These are phyloP conservation scores for Penicillium arizonense DNA, from an alignment of 495 filamentous ascomycete species.

Conservation along the genomic window DNA sequence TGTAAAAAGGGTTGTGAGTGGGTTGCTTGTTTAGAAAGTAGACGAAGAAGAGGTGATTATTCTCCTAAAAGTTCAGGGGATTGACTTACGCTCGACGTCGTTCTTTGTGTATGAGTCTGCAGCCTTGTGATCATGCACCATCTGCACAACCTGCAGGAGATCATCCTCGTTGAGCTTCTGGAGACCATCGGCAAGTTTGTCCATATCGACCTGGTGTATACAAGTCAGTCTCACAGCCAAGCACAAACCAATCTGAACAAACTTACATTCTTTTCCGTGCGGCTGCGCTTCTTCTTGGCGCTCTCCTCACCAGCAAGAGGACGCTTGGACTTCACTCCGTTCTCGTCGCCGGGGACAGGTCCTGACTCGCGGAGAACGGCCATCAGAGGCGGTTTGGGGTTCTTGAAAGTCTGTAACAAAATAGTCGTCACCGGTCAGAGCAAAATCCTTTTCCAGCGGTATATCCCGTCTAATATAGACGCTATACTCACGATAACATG, in stretches of 20 bases:
- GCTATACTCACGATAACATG: constrained; percentile 65
- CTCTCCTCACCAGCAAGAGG: constrained; percentile 53
- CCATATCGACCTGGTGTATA: constrained; percentile 70
- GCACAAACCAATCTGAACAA: background rate
- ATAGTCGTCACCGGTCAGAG: background rate
- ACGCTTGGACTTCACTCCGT: constrained; percentile 54
- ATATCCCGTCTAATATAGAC: background rate
- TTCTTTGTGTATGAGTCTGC: constrained; percentile 94
- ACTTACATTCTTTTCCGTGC: constrained; percentile 63
- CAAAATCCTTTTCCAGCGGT: background rate
- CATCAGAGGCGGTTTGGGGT: constrained; percentile 81
- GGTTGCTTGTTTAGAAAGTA: background rate
- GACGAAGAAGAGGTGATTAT: too few species aligned
- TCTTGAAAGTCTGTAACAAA: constrained; percentile 69
- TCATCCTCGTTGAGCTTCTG: constrained; percentile 83
- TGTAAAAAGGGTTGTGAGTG: constrained; percentile 27
- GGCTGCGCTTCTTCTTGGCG: constrained; percentile 70
- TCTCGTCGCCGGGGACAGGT: constrained; percentile 74
- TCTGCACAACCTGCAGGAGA: constrained; percentile 89
- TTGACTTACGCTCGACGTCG: constrained; percentile 80
- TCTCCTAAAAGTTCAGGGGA: background rate
- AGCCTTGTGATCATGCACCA: constrained; percentile 96
- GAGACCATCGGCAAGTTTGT: constrained; percentile 95
- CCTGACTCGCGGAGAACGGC: constrained; percentile 75
- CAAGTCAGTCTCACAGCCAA: constrained; percentile 8